phyloP scores from a whole-genome alignment of 2,329 filamentous ascomycete genomes.

The Exophiala sideris region DNA sequence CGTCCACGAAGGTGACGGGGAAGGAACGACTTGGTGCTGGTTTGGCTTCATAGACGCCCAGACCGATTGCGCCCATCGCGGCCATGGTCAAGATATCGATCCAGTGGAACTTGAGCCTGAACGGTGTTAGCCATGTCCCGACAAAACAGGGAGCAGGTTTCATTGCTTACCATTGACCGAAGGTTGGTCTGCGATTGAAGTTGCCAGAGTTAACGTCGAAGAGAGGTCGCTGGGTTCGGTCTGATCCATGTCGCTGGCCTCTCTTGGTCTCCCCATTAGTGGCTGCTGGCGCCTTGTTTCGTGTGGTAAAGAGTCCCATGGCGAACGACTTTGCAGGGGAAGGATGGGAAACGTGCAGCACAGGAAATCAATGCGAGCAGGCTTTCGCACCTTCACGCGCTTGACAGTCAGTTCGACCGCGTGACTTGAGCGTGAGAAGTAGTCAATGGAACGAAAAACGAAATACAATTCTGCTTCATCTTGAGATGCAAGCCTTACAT shows the following conservation, averaged over 20 bases:
- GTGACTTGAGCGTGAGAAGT: neutral
- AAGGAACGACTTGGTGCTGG: conserved; percentile 69
- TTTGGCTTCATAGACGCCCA: conserved; percentile 58
- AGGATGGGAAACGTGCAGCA: neutral
- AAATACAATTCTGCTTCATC: too few species aligned
- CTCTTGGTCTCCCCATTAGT: conserved; percentile 7
- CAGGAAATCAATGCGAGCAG: neutral
- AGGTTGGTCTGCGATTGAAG: conserved; percentile 55
- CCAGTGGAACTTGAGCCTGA: conserved; percentile 52
- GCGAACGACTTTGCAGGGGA: neutral
- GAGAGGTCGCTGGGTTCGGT: neutral
- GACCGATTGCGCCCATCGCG: conserved; percentile 61
- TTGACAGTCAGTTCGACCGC: conserved; percentile 1
- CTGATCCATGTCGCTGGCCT: neutral
- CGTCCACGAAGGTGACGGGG: conserved; percentile 62
- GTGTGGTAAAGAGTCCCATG: conserved; percentile 22
- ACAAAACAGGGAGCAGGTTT: neutral
- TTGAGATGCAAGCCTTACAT: too few species aligned
- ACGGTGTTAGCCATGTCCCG: neutral
- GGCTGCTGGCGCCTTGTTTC: conserved; percentile 1
- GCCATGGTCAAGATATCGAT: conserved; percentile 67
- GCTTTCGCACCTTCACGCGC: too few species aligned
- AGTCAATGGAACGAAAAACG: neutral
- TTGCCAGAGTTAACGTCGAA: conserved; percentile 30
- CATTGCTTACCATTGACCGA: conserved; percentile 61